phyloP scores from a whole-genome alignment of 2,329 filamentous ascomycete genomes.

The Paecilomyces formosus region DNA sequence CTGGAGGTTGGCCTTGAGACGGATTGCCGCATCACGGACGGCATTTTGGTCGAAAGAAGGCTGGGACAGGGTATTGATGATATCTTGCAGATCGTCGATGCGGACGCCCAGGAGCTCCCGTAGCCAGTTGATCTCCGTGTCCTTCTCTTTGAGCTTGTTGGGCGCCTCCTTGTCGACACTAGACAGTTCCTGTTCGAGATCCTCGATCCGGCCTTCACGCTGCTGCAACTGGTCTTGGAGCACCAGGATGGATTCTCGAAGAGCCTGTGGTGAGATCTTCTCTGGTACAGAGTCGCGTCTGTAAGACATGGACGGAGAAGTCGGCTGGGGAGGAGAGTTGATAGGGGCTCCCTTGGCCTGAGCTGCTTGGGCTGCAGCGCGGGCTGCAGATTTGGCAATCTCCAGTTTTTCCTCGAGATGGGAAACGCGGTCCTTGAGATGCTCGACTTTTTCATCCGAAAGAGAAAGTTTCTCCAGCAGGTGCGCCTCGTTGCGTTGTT shows the following conservation, averaged over 20 bases:
- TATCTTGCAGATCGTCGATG: slow-evolving; percentile 84
- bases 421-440: slow-evolving; percentile 75
- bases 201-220: slow-evolving; percentile 82
- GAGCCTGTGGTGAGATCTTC: slow-evolving; percentile 87
- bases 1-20: slow-evolving; percentile 86
- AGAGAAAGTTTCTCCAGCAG: slow-evolving; percentile 74
- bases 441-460: slow-evolving; percentile 74
- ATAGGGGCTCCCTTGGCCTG: slow-evolving; percentile 45
- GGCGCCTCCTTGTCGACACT: slow-evolving; percentile 69
- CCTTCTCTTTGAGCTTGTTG: slow-evolving; percentile 77
- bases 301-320: slow-evolving; percentile 41
- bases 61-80: slow-evolving; percentile 70
- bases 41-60: slow-evolving; percentile 69
- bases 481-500: slow-evolving; percentile 69
- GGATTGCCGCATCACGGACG: slow-evolving; percentile 84
- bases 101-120: slow-evolving; percentile 87
- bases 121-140: slow-evolving; percentile 91
- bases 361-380: slow-evolving; percentile 71
- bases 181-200: slow-evolving; percentile 65
- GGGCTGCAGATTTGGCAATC: slow-evolving; percentile 79
- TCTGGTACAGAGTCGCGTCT: slow-evolving; percentile 53
- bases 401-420: slow-evolving; percentile 88
- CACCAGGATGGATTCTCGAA: slow-evolving; percentile 92
- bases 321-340: slow-evolving; percentile 29
- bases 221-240: slow-evolving; percentile 95